Evolutionary conservation across 805 yeast species (phyloP).

Genomic region (Candida andamanensis): DNA sequence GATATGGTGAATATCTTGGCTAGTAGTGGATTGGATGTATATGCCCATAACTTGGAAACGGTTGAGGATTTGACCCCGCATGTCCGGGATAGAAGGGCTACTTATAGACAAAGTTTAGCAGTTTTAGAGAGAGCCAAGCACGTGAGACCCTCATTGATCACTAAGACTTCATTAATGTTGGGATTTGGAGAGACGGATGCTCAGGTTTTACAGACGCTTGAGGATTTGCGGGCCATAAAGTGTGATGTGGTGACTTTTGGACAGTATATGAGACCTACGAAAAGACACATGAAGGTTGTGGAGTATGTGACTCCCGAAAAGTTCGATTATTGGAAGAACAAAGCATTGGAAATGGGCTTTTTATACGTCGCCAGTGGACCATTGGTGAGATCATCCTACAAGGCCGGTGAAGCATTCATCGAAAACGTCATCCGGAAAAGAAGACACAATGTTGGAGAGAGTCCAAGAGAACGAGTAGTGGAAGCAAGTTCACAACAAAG

Average conservation of each 20-base stretch:
- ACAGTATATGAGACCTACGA: slow-evolving; percentile 98
- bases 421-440: slow-evolving; percentile 87
- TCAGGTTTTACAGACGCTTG: slow-evolving; percentile 70
- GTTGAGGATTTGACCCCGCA: slow-evolving; percentile 93
- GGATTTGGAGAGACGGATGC: slow-evolving; percentile 97
- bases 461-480: slow-evolving; percentile 26
- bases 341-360: slow-evolving; percentile 86
- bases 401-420: slow-evolving; percentile 97
- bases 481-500: no score
- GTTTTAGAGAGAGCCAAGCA: slow-evolving; percentile 80
- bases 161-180: slow-evolving; percentile 93
- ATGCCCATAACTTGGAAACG: slow-evolving; percentile 95
- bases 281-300: slow-evolving; percentile 96
- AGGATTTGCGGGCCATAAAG: slow-evolving; percentile 64
- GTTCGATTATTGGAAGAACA: slow-evolving; percentile 87
- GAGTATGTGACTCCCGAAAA: slow-evolving; percentile 92
- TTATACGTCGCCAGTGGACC: slow-evolving; percentile 97
- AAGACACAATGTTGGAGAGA: slow-evolving; percentile 45
- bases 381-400: slow-evolving; percentile 90
- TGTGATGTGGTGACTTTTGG: slow-evolving; percentile 98
- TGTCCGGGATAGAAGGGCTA: slow-evolving; percentile 95
- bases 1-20: slow-evolving; percentile 79
- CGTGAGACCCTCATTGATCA: slow-evolving; percentile 66
- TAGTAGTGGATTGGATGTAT: slow-evolving; percentile 84
- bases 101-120: slow-evolving; percentile 79